Percentiles rank a stretch among this genome's conserved stretches.
Conservation (phyloP, 371 early-diverging fungal species). For the Cokeromyces recurvatus region DNA sequence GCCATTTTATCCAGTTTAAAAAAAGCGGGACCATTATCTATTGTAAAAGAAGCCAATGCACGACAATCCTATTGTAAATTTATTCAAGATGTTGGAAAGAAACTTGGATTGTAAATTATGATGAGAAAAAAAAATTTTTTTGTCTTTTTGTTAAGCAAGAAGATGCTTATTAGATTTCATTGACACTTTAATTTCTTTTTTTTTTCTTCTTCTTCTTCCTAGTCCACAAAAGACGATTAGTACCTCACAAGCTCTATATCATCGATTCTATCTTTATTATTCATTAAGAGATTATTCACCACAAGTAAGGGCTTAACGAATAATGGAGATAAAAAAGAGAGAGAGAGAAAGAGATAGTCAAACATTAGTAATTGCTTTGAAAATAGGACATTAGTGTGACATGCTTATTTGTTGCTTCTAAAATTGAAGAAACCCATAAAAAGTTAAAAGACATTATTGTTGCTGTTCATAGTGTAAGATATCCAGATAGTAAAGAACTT, state of each 20-base stretch:
- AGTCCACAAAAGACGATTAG: slow-evolving; percentile 71
- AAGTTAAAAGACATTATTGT: slow-evolving; percentile 70
- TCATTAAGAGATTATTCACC: slow-evolving; percentile 45
- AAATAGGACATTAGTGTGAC: slow-evolving; percentile 55
- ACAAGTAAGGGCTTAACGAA: slow-evolving; percentile 22
- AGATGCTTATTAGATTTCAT: too few species aligned
- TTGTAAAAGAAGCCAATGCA: slow-evolving; percentile 26
- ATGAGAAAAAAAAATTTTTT: not conserved
- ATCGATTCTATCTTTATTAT: slow-evolving; percentile 66
- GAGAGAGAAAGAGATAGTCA: too few species aligned
- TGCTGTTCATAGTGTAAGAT: slow-evolving; percentile 53
- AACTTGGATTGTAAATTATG: slow-evolving; percentile 40
- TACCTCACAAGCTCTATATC: slow-evolving; percentile 69
- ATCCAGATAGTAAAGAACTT: slow-evolving; percentile 52
- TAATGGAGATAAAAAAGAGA: too few species aligned
- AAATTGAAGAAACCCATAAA: slow-evolving; percentile 76
- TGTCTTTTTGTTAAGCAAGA: not conserved
- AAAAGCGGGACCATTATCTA: slow-evolving; percentile 12
- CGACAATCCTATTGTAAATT: slow-evolving; percentile 42
- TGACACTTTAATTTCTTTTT: too few species aligned
- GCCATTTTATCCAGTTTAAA: slow-evolving; percentile 27
- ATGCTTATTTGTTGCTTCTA: slow-evolving; percentile 71
- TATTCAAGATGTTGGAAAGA: slow-evolving; percentile 44
- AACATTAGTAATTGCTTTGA: too few species aligned
- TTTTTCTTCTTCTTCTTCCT: too few species aligned